Base-by-base conservation (phyloP, 495 filamentous ascomycete genomes). In the Talaromyces liani region DNA sequence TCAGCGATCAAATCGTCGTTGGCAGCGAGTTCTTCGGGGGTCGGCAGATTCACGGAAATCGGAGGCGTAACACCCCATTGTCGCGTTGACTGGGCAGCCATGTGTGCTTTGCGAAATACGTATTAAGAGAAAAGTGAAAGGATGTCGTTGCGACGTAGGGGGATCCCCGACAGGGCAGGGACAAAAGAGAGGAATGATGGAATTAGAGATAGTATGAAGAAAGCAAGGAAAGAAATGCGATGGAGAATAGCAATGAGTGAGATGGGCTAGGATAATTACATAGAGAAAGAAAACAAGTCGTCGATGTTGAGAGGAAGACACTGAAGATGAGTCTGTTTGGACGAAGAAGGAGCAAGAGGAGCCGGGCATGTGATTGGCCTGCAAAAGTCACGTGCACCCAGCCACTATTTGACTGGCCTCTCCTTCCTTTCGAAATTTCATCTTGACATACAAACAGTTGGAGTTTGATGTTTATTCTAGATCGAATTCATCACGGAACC, bases 21-120 rank as follows among this genome's bases (percentile, higher is more conserved):
- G 16, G 88, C 82, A 63, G 84, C 79, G 47, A 89, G 82, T 68
- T 98, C 93, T 29, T 80, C 76, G 47, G 86, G 79, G 14, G 89
- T 92, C 14, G 95, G 95, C 18, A 90, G 78, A 0, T 78, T 81
- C 16, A 78, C 82, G 6, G 92, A 94, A 51, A 98, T 91, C 20
- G 94, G 88, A 63, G 87, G 86, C 22, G 93, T 97, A 29, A 93
- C 84, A 65, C 94, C 94, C 82, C 84, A 94, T 66, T 88, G 86
- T 58, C 80, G 76, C 63, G 71, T 66, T 25, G 73, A 70, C 45
- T 74, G 72, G 41, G 78, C 69, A 45, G 80, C 73, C 81, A 84
- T 84, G 34, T 45, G 22, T 49, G 24, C 25, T n/a, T 47, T 25
- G 59, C 45, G 18, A 27, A 34, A 18, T 47, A 49, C 18, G 45